Evolutionary conservation across 371 early-diverging fungal species (phyloP).

Genomic region (Syncephalis fuscata): DNA sequence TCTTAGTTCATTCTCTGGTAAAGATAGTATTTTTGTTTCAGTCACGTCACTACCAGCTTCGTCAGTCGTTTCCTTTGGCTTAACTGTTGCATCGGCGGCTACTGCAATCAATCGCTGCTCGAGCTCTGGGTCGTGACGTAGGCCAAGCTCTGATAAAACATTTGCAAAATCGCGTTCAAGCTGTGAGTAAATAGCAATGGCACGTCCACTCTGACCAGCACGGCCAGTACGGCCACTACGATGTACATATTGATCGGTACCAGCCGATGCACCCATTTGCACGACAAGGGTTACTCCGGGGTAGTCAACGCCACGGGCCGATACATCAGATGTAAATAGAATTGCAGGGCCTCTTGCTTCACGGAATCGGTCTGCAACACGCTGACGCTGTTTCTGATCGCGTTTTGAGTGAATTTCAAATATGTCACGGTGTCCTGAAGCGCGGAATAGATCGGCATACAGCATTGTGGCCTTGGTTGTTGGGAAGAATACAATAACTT

Average conservation of each 20-base stretch:
- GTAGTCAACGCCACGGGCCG: constrained; percentile 98
- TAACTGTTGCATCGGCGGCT: constrained; percentile 12
- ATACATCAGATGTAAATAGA: constrained; percentile 96
- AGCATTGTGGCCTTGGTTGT: constrained; percentile 63
- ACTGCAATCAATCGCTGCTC: too few species aligned
- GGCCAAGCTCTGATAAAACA: constrained; percentile 5
- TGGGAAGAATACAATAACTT: constrained; percentile 84
- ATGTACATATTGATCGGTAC: constrained; percentile 92
- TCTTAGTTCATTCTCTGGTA: constrained; percentile 17
- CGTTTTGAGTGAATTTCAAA: constrained; percentile 74
- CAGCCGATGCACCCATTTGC: constrained; percentile 87
- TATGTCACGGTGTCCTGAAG: constrained; percentile 18
- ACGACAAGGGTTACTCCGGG: constrained; percentile 89
- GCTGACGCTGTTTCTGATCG: constrained; percentile 49
- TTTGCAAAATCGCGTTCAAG: constrained; percentile 62
- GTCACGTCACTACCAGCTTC: neutral
- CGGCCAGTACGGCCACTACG: constrained; percentile 98
- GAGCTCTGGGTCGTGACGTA: too few species aligned
- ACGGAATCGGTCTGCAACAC: constrained; percentile 56
- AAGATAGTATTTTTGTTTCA: constrained; percentile 18
- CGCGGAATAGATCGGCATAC: constrained; percentile 43
- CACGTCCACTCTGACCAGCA: constrained; percentile 86
- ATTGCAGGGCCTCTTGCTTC: constrained; percentile 28
- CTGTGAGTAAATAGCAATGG: constrained; percentile 66
- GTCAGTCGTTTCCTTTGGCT: constrained; percentile 14